Conservation (phyloP, 2,329 filamentous ascomycete species). For the Botrytis deweyae region DNA sequence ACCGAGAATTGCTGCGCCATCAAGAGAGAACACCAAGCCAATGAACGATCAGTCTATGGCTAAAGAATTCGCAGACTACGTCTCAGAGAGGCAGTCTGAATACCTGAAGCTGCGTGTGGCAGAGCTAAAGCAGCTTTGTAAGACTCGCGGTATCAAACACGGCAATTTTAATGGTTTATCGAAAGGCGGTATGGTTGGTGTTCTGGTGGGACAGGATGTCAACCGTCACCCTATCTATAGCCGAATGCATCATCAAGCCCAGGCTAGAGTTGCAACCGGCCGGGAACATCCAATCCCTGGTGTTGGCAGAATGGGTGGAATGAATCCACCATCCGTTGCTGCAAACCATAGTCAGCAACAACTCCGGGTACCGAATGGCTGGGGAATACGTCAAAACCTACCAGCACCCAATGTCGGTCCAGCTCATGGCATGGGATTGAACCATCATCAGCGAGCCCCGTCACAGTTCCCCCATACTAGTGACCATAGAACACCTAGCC, state of each 20-base stretch:
- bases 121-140: not conserved
- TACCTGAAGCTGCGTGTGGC: not conserved
- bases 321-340: not conserved
- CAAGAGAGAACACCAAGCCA: rapidly evolving
- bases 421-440: not conserved
- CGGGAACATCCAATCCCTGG: rapidly evolving
- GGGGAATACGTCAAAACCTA: too few species aligned
- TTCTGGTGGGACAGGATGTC: not conserved
- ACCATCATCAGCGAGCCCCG: too few species aligned
- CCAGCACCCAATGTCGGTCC: too few species aligned
- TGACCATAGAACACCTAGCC: too few species aligned
- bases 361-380: rapidly evolving
- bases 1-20: not conserved
- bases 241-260: not conserved
- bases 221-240: not conserved
- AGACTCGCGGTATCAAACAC: not conserved
- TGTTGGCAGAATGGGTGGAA: not conserved
- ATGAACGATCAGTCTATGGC: not conserved
- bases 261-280: too few species aligned
- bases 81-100: not conserved
- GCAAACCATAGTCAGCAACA: not conserved
- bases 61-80: not conserved
- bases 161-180: rapidly evolving
- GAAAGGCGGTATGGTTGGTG: not conserved
- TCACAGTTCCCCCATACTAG: too few species aligned